Base-by-base conservation (phyloP, 441 rosid genomes). In the Brassica hybrid region DNA sequence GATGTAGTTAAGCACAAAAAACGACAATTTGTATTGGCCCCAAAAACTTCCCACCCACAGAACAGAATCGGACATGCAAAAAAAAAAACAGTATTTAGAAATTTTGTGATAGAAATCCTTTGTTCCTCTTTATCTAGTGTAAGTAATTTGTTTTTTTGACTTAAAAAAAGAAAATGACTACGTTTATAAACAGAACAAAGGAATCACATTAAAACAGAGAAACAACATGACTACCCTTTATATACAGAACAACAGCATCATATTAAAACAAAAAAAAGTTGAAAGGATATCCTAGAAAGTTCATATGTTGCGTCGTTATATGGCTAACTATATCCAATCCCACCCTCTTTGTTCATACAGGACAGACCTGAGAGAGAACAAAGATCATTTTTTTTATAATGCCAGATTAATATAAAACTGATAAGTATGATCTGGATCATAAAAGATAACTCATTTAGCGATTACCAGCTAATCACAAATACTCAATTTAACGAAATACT, bases 1-100 rank as follows among this genome's bases (percentile, higher is more conserved):
- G 11, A 95, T 66, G 78, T 68, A 93, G 57, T 80, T 77, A 34
- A 96, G 99, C 67, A 95, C 82, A 18, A 93, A 90, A 83, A 93
- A 94, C 17, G 97, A 95, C 19, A 98, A 90, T 6, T 94, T 96
- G 79, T 83, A 87, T 34, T 97, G 97, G 77, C 93, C 97, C 98
- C 99, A 87, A 79, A 93, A 98, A 79, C 96, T 89, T 86, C 97
- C 97, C 79, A 93, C 90, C 78, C 99, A 93, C 65, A 94, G 83
- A 59, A 89, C 91, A 73, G 98, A 86, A 77, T 94, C 99, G 91
- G 86, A 27, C 59, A 11, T 1, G 43, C 7, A 19, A n/a, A n/a
- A n/a, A n/a, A 69, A 5, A 41, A n/a, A 18, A 21, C 34, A 19
- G 48, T 36, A 36, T 7, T 36, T 7, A 36, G 41, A 36, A 32